phyloP scores from a whole-genome alignment of 208 protist species.

The Tritrichomonas musculus region DNA sequence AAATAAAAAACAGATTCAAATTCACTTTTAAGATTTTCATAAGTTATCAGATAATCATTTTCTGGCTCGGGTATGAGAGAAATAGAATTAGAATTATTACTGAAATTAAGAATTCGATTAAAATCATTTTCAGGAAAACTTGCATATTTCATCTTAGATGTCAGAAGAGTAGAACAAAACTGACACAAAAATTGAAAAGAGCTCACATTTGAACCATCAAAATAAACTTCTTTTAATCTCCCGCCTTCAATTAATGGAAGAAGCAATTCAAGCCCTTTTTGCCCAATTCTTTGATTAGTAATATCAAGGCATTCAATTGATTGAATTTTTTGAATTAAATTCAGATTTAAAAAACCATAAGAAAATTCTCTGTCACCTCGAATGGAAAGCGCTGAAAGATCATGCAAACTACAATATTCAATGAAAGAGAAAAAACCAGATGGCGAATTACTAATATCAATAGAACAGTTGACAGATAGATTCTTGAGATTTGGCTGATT shows the following conservation, averaged over 20 bases:
- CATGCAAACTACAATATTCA: background rate
- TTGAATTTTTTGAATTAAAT: background rate
- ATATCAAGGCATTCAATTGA: background rate
- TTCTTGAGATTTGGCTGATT: background rate
- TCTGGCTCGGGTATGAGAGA: no score
- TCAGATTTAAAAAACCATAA: background rate
- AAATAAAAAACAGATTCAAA: no score
- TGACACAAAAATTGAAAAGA: background rate
- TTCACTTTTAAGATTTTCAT: no score
- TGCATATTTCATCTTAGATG: background rate
- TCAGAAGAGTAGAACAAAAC: background rate
- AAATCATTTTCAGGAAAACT: background rate
- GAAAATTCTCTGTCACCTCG: background rate
- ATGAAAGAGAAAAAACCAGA: background rate
- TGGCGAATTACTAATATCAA: background rate
- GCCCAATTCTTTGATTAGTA: background rate
- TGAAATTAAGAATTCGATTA: no score
- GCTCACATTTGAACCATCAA: background rate
- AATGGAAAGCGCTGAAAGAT: background rate
- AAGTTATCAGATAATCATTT: no score
- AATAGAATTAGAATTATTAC: no score
- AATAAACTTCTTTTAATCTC: background rate
- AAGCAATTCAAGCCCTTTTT: background rate
- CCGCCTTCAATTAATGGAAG: background rate
- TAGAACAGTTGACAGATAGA: background rate